These are phyloP conservation scores for Purpureocillium lavendulum DNA, from an alignment of 2,329 filamentous ascomycete species.

Conservation along the genomic window DNA sequence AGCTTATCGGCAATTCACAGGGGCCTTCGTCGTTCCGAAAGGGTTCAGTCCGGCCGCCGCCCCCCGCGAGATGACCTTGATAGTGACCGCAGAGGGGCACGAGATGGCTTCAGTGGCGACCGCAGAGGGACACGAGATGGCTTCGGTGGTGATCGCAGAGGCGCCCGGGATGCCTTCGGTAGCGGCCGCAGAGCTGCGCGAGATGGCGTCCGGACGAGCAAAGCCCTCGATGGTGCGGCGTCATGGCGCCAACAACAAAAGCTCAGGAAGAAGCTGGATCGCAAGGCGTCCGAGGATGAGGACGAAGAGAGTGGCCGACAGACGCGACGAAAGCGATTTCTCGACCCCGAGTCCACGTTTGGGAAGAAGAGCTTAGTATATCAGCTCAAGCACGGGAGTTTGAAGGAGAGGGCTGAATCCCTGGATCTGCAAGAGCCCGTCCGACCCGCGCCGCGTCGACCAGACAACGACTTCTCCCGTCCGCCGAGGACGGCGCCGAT, in stretches of 20 bases:
- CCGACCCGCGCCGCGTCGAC: conserved; percentile 3
- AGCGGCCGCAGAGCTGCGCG: not conserved
- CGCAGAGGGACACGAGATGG: not conserved
- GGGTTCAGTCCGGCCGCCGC: conserved; percentile 20
- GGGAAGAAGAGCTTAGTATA: conserved; percentile 50
- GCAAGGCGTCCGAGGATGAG: conserved; percentile 25
- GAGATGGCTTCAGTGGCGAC: not conserved
- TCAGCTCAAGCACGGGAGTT: conserved; percentile 37
- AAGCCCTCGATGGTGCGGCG: conserved; percentile 19
- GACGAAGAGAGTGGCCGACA: conserved; percentile 25
- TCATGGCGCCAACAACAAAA: conserved; percentile 27
- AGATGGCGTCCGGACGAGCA: conserved; percentile 10
- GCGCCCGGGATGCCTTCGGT: conserved; percentile 7
- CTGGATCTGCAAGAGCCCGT: conserved; percentile 18
- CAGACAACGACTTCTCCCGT: not conserved
- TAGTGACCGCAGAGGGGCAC: not conserved
- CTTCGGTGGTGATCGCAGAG: too few relatives aligned
- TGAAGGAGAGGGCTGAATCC: conserved; percentile 17
- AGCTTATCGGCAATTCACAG: conserved; percentile 60
- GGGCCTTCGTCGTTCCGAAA: conserved; percentile 48
- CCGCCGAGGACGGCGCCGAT: too few relatives aligned
- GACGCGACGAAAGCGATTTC: conserved; percentile 43
- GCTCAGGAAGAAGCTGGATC: conserved; percentile 44
- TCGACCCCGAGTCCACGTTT: conserved; percentile 38
- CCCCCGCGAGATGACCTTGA: conserved; percentile 7